phyloP scores from a whole-genome alignment of 2,329 filamentous ascomycete genomes.

The Chaetomiaceae sp. region DNA sequence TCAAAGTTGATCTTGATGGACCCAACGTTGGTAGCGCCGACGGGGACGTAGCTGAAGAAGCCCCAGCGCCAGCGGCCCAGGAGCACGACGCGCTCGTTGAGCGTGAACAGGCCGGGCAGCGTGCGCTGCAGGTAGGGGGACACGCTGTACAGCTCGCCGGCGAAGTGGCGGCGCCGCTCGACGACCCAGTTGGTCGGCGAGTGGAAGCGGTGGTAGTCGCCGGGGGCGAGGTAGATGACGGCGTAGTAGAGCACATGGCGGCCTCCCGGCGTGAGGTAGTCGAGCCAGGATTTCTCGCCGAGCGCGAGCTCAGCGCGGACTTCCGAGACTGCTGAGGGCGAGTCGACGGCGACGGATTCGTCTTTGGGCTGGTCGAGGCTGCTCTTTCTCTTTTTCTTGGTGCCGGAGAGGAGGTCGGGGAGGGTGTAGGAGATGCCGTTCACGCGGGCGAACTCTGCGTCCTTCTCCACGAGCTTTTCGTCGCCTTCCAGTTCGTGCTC shows the following conservation, averaged over 20 bases:
- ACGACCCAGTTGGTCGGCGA: constrained; percentile 94
- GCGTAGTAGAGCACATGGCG: constrained; percentile 81
- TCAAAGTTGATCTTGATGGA: constrained; percentile 98
- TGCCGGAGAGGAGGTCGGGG: constrained; percentile 80
- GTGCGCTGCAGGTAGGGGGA: constrained; percentile 92
- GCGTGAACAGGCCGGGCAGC: constrained; percentile 87
- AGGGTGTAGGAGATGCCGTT: constrained; percentile 96
- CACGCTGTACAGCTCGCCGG: constrained; percentile 91
- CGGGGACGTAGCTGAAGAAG: constrained; percentile 94
- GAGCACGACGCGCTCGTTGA: constrained; percentile 93
- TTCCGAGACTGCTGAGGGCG: constrained; percentile 70
- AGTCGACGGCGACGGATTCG: constrained; percentile 61
- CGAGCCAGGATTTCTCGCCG: constrained; percentile 66
- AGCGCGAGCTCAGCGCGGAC: constrained; percentile 80
- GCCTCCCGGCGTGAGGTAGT: constrained; percentile 57
- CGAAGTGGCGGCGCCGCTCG: constrained; percentile 91
- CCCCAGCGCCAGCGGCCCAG: constrained; percentile 94
- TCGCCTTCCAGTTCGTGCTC: constrained; percentile 39
- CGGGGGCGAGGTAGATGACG: constrained; percentile 92
- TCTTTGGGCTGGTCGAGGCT: constrained; percentile 55
- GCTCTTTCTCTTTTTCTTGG: constrained; percentile 38
- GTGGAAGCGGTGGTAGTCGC: constrained; percentile 98
- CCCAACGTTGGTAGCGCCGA: constrained; percentile 95
- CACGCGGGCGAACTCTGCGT: constrained; percentile 89
- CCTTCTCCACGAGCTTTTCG: constrained; percentile 67